A percentile compares a stretch with the other conserved stretches of the same genome.
phyloP scores from a whole-genome alignment of 495 filamentous ascomycete species.

The Aspergillus taichungensis region DNA sequence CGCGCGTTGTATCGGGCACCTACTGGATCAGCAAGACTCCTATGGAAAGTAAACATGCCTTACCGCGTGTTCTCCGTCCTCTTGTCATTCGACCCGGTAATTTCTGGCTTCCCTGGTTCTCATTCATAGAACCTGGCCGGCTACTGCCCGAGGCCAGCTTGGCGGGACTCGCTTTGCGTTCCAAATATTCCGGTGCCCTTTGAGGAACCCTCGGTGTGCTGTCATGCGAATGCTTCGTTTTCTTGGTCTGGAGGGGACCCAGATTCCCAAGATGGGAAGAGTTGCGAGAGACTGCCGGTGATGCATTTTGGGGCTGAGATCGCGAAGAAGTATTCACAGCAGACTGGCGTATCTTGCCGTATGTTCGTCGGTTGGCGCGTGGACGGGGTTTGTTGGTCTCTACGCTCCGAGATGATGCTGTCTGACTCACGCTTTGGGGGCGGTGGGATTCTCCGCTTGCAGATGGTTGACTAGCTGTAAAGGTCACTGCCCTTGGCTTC shows the following conservation, averaged over 20 bases:
- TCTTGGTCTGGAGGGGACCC: constrained; percentile 2
- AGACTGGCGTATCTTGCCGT: constrained; percentile 9
- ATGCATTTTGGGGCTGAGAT: no score
- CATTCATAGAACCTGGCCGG: constrained; percentile 5
- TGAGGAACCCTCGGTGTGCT: not conserved
- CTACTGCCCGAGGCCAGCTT: constrained; percentile 14
- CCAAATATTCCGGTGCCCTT: constrained; percentile 7
- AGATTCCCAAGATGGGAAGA: not conserved
- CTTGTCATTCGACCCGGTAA: constrained; percentile 5
- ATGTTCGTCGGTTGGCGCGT: constrained; percentile 12
- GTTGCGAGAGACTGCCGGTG: no score
- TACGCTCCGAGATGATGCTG: no score
- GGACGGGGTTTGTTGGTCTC: not conserved
- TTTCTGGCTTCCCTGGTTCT: constrained; percentile 1
- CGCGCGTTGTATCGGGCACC: constrained; percentile 29
- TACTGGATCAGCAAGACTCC: constrained; percentile 5
- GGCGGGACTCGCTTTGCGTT: constrained; percentile 13
- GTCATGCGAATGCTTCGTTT: not conserved
- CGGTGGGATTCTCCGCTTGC: not conserved
- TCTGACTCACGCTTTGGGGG: no score
- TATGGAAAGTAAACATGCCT: not conserved
- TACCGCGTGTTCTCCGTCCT: constrained; percentile 23
- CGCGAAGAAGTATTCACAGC: no score
- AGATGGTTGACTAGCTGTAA: constrained; percentile 6
- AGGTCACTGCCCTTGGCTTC: constrained; percentile 24